phyloP scores from a whole-genome alignment of 371 early-diverging fungal species.

The Nematocida sp. region DNA sequence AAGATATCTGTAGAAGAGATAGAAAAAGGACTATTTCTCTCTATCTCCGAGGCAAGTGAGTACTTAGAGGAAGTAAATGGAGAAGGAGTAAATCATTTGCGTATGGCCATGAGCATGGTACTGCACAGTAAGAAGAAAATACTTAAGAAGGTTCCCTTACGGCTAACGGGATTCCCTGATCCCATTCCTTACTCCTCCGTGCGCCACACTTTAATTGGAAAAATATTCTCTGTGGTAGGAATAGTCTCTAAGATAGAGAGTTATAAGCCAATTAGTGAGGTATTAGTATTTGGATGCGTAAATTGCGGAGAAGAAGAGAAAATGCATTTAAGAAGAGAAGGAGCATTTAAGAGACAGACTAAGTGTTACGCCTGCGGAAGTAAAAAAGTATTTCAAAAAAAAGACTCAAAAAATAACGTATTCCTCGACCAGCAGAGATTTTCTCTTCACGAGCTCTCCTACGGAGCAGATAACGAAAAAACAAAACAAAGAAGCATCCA shows the following conservation, averaged over 20 bases:
- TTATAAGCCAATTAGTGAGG: conserved; percentile 38
- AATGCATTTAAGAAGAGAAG: conserved; percentile 11
- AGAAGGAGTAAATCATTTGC: conserved; percentile 24
- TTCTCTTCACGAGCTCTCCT: conserved; percentile 59
- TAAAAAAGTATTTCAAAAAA: conserved; percentile 54
- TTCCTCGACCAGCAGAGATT: conserved; percentile 63
- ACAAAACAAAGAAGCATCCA: conserved; percentile 54
- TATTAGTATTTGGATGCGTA: conserved; percentile 58
- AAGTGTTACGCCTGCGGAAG: conserved; percentile 60
- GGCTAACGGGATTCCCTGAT: conserved; percentile 9
- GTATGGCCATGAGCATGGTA: conserved; percentile 17
- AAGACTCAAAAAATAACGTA: conserved; percentile 32
- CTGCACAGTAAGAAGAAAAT: background rate
- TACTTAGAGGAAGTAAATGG: conserved; percentile 14
- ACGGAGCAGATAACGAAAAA: conserved; percentile 4
- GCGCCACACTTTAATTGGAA: conserved; percentile 24
- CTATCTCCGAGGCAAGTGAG: conserved; percentile 11
- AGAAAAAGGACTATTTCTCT: conserved; percentile 16
- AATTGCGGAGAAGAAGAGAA: conserved; percentile 61
- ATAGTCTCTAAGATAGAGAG: conserved; percentile 60
- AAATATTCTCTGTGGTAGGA: conserved; percentile 56
- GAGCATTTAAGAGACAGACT: conserved; percentile 55
- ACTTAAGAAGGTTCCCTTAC: conserved; percentile 9
- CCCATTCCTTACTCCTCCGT: conserved; percentile 21
- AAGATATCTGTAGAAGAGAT: conserved; percentile 28